A percentile compares a stretch with the other conserved stretches of the same genome.
Conservation (phyloP, 2,329 filamentous ascomycete genomes). For the Exophiala xenobiotica region DNA sequence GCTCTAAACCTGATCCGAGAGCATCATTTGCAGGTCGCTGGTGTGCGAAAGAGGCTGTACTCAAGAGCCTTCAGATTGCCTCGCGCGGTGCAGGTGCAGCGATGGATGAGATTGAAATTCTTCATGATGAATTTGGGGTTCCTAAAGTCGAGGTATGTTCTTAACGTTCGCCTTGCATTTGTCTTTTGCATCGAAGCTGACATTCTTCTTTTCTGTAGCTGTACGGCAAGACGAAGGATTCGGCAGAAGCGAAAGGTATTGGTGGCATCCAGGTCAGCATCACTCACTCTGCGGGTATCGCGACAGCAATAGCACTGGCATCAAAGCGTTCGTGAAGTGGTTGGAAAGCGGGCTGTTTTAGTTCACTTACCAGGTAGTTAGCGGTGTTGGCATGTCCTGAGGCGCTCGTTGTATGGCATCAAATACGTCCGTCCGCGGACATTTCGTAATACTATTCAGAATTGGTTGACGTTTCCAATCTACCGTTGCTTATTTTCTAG, state of each 20-base stretch:
- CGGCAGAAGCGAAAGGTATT: constrained; percentile 1
- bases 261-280: background rate
- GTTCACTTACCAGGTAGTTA: background rate
- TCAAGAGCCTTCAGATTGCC: constrained; percentile 12
- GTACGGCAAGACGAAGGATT: background rate
- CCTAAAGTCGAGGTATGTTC: constrained; percentile 10
- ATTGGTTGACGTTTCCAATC: too few species aligned
- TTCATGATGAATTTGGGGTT: constrained; percentile 1
- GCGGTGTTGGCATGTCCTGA: too few species aligned
- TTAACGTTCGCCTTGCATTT: background rate
- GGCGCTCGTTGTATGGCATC: too few species aligned
- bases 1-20: background rate
- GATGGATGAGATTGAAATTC: constrained; percentile 22
- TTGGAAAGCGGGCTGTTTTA: background rate
- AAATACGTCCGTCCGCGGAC: too few species aligned
- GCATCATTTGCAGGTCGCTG: constrained; percentile 15
- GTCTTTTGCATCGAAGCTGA: background rate
- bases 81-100: constrained; percentile 9
- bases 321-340: background rate
- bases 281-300: constrained; percentile 1
- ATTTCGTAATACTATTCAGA: too few species aligned
- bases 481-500: too few species aligned
- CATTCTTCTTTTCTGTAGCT: background rate
- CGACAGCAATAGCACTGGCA: constrained; percentile 3
- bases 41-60: constrained; percentile 22